Conservation (phyloP, 208 protist species). For the Acanthamoeba lenticulata region DNA sequence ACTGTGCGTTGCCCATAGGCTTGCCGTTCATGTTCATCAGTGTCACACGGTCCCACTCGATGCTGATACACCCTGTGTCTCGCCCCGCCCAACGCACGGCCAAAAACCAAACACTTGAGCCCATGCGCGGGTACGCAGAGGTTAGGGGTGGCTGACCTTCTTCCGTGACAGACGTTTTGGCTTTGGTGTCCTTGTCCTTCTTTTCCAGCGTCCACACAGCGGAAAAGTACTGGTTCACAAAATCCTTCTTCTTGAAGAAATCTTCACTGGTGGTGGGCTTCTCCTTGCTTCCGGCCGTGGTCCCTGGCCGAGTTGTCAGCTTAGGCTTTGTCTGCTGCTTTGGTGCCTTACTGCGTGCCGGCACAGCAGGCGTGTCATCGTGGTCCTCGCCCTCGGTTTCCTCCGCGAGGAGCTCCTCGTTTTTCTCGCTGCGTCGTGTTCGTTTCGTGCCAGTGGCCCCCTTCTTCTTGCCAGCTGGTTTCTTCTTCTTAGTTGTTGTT, state of each 20-base stretch:
- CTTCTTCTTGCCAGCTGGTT: background rate
- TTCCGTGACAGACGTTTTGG: slow-evolving; percentile 9
- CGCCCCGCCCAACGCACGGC: background rate
- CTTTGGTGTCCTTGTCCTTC: slow-evolving; percentile 53
- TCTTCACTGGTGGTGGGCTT: slow-evolving; percentile 51
- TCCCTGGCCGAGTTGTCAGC: no score
- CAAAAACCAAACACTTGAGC: slow-evolving; percentile 18
- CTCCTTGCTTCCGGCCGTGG: background rate
- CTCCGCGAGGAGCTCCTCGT: no score
- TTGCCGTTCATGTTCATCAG: slow-evolving; percentile 67
- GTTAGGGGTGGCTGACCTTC: background rate
- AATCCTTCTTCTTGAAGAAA: slow-evolving; percentile 29
- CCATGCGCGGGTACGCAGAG: background rate
- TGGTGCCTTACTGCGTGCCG: no score
- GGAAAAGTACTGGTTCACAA: slow-evolving; percentile 19
- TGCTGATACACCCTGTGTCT: background rate
- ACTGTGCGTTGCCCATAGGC: background rate
- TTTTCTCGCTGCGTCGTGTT: background rate
- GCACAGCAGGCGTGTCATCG: no score
- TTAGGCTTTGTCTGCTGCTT: background rate
- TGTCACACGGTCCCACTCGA: slow-evolving; percentile 9
- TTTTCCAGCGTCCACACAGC: slow-evolving; percentile 10
- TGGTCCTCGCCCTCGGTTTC: no score
- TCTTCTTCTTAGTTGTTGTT: background rate
- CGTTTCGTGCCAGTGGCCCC: background rate